Evolutionary conservation across 768 basidiomycete genomes (phyloP).

Genomic region (Tricholoma furcatifolium): DNA sequence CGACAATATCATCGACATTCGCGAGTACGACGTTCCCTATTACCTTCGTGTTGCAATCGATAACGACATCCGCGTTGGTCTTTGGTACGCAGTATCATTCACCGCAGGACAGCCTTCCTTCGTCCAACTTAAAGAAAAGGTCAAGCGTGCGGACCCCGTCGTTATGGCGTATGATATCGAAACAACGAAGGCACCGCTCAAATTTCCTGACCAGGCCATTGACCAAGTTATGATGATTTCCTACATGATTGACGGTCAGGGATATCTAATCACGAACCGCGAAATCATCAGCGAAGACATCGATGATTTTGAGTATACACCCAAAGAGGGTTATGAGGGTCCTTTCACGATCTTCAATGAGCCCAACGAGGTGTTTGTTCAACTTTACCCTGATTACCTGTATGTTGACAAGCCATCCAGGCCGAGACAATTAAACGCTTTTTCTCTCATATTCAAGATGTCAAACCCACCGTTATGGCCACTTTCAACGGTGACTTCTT

Average conservation of each 20-base stretch:
- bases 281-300: conserved; percentile 98
- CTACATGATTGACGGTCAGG: conserved; percentile 98
- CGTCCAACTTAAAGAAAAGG: conserved; percentile 70
- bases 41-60: conserved; percentile 99
- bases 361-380: conserved; percentile 72
- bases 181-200: conserved; percentile 98
- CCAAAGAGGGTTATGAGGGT: conserved; percentile 96
- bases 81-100: conserved; percentile 95
- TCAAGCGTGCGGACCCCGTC: conserved; percentile 98
- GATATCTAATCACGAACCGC: conserved; percentile 95
- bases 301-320: conserved; percentile 98
- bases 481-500: conserved; percentile 99
- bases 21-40: conserved; percentile 97
- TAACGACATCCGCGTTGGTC: conserved; percentile 93
- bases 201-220: conserved; percentile 93
- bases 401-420: conserved; percentile 34
- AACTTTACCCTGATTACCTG: neutral
- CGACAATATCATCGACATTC: conserved; percentile 89
- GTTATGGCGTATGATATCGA: conserved; percentile 99
- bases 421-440: conserved; percentile 80
- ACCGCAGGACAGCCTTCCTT: conserved; percentile 77
- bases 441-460: conserved; percentile 91
- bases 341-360: conserved; percentile 97
- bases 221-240: conserved; percentile 99
- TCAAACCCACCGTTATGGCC: conserved; percentile 95